These are phyloP conservation scores for Alternaria brassicae DNA, from an alignment of 2,329 filamentous ascomycete genomes.

Conservation along the genomic window DNA sequence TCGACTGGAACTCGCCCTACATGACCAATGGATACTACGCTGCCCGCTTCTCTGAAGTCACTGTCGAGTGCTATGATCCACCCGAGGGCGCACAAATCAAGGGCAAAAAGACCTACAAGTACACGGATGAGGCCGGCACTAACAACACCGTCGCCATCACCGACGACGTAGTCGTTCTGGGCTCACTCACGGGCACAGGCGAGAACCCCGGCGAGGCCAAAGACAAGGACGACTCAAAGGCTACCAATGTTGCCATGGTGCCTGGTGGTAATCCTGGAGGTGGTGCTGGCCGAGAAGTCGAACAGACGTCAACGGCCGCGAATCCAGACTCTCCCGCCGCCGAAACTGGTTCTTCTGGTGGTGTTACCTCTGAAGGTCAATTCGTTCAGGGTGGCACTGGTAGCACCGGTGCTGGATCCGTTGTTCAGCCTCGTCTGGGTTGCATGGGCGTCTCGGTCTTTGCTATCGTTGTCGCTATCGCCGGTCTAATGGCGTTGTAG, in stretches of 20 bases:
- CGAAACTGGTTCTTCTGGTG: conserved; percentile 10
- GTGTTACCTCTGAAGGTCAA: conserved; percentile 4
- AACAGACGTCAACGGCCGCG: conserved; percentile 19
- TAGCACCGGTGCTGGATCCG: conserved; percentile 25
- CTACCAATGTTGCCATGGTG: conserved; percentile 55
- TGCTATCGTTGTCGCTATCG: conserved; percentile 45
- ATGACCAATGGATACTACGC: conserved; percentile 93
- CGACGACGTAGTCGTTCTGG: conserved; percentile 76
- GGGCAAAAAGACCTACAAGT: conserved; percentile 75
- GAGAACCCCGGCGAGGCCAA: conserved; percentile 65
- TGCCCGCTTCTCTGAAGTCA: conserved; percentile 76
- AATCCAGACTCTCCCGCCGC: background rate
- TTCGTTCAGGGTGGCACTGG: conserved; percentile 32
- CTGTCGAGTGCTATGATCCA: conserved; percentile 86
- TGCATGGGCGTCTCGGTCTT: conserved; percentile 43
- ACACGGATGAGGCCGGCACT: conserved; percentile 68
- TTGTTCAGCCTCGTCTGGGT: conserved; percentile 34
- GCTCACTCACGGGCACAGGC: conserved; percentile 81
- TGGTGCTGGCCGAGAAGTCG: conserved; percentile 54
- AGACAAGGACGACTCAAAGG: conserved; percentile 40
- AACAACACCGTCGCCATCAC: conserved; percentile 79
- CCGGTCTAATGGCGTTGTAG: conserved; percentile 43
- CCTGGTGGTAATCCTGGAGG: conserved; percentile 64
- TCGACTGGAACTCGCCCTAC: conserved; percentile 83
- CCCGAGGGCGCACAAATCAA: conserved; percentile 71